Percentiles rank a stretch among this genome's conserved stretches.
These are phyloP conservation scores for Aplosporella prunicola DNA, from an alignment of 2,329 filamentous ascomycete genomes.

Conservation along the genomic window DNA sequence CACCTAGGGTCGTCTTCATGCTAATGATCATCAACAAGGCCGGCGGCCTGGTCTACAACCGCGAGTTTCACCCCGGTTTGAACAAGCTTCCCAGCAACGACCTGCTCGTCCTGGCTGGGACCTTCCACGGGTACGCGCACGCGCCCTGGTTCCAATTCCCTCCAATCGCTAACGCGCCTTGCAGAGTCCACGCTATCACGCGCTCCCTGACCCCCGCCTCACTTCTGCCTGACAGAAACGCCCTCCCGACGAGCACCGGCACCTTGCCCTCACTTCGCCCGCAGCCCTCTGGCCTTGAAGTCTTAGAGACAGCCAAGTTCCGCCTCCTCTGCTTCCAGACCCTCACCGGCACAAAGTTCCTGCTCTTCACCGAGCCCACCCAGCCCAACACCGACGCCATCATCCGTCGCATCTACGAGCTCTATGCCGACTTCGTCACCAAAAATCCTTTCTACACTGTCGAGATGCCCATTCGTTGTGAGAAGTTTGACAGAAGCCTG, in stretches of 20 bases:
- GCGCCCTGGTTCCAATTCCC: background rate
- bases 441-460: conserved; percentile 98
- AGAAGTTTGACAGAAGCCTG: conserved; percentile 84
- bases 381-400: conserved; percentile 81
- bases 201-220: conserved; percentile 40
- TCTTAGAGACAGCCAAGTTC: conserved; percentile 89
- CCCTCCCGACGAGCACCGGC: conserved; percentile 18
- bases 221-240: conserved; percentile 9
- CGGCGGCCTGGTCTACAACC: conserved; percentile 91
- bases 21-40: conserved; percentile 99
- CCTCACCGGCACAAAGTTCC: conserved; percentile 86
- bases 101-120: conserved; percentile 91
- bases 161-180: conserved; percentile 5
- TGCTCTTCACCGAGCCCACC: conserved; percentile 85
- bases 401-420: conserved; percentile 78
- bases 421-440: conserved; percentile 97
- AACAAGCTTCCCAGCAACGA: conserved; percentile 90
- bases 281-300: conserved; percentile 68
- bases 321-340: conserved; percentile 94
- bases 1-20: conserved; percentile 76
- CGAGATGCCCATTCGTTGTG: conserved; percentile 94
- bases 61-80: conserved; percentile 79
- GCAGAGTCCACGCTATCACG: conserved; percentile 55
- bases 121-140: conserved; percentile 78
- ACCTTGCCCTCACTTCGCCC: conserved; percentile 27